Conservation (phyloP, 2,329 filamentous ascomycete species). For the Kalaharituber pfeilii region DNA sequence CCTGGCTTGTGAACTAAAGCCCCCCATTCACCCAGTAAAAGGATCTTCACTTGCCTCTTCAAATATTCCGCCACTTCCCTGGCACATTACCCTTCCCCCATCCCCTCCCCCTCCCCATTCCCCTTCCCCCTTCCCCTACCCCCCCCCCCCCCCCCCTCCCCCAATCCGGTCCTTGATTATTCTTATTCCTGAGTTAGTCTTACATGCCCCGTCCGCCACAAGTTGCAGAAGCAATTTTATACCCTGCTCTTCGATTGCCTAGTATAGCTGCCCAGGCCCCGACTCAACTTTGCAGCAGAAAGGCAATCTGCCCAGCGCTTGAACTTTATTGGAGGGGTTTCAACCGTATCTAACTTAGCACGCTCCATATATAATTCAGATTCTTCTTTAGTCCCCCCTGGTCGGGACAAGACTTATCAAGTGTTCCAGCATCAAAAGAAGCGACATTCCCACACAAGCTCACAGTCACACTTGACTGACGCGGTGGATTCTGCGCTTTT, state of each 20-base stretch:
- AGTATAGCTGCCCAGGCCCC: constrained; percentile 1
- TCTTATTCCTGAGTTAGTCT: no score
- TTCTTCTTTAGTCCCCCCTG: neutral
- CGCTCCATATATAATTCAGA: neutral
- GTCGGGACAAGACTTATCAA: no score
- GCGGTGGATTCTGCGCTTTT: no score
- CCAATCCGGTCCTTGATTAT: constrained; percentile 6
- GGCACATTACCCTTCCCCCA: constrained; percentile 4
- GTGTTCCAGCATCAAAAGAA: no score
- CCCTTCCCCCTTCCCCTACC: constrained; percentile 2
- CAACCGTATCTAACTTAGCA: neutral
- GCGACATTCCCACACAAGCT: no score
- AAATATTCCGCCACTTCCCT: constrained; percentile 3
- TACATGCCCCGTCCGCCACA: neutral
- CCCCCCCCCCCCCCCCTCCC: constrained; percentile 5
- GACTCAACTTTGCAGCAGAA: constrained; percentile 3
- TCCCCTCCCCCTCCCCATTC: constrained; percentile 5
- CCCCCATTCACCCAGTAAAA: no score
- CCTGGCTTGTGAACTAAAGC: no score
- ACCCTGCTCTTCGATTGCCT: constrained; percentile 1
- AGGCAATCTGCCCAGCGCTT: neutral
- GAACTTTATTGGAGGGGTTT: neutral
- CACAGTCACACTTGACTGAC: no score
- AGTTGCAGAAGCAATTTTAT: neutral
- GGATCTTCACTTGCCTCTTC: no score